Base-by-base conservation (phyloP, 371 early-diverging fungal genomes). In the Haplosporangium sp. region DNA sequence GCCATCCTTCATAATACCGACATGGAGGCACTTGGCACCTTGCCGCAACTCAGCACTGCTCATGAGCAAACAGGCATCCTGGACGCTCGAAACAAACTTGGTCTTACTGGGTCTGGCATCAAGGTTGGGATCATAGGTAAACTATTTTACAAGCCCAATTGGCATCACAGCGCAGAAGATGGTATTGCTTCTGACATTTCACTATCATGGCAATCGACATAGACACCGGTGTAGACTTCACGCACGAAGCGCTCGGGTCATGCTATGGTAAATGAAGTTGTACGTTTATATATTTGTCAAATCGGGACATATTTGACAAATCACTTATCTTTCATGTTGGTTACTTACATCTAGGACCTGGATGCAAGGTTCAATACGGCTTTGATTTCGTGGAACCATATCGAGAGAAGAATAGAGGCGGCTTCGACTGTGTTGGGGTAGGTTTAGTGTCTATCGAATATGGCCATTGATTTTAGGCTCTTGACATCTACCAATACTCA, bases 231-330 rank as follows among this genome's bases (percentile, higher is more conserved):
- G 65, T 88, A 13, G 87, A 89, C 58, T 89, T 87, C 60, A 70
- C 72, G 42, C 94, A 93, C 55, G 91, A 92, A 37, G 92, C 91
- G 8, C 79, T 93, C 23, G 94, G 93, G n/a, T 89, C 88, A n/a
- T 84, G 91, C 36, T 90, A 89, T 64, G 91, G 92, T 47, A 48
- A 51, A 47, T 29, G 38, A 23, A 0, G n/a, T 18, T 16, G 40
- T 5, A 18, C 9, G 20, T 16, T 52, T 41, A 9, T 21, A 8
- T 23, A 1, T 16, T 3, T 45, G 13, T 45, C 45, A 45, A 45
- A 45, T 11, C 11, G 13, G 11, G 16, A 45, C 11, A 45, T 45
- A 45, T 3, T 13, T 11, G 45, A 45, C 13, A 45, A 16, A 45
- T 2, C 29, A 29, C 29, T 29, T 29, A 29, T 4, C 50, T 1